Conservation (phyloP, 2,329 filamentous ascomycete species). For the Penicillium polonicum region DNA sequence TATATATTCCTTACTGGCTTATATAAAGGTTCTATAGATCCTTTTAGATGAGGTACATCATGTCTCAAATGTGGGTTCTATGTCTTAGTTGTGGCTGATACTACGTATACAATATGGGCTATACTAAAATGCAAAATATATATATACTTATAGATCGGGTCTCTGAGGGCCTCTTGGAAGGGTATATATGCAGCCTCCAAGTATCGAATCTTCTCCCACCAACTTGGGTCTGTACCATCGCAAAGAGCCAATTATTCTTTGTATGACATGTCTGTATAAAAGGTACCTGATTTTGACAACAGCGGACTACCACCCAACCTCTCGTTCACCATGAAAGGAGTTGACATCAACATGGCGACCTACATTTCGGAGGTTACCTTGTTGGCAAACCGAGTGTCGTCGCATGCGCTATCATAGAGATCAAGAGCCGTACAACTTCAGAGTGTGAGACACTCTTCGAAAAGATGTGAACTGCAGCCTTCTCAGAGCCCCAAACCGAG, state of each 20-base stretch:
- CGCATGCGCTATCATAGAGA: background rate
- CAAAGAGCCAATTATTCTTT: background rate
- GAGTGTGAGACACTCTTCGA: too few species aligned
- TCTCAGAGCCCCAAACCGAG: background rate
- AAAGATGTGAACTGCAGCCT: background rate
- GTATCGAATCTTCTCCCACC: background rate
- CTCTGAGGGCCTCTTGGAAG: too few species aligned
- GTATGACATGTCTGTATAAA: background rate
- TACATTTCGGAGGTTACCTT: background rate
- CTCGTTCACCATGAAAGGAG: background rate
- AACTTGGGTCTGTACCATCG: background rate
- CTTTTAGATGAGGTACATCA: background rate
- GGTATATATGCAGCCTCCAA: background rate
- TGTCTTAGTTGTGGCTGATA: background rate
- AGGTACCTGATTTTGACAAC: background rate
- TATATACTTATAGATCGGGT: too few species aligned
- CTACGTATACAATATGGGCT: too few species aligned
- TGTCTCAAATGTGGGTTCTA: background rate
- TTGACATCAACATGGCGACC: background rate
- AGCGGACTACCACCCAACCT: background rate
- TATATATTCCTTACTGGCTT: background rate
- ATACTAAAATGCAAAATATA: too few species aligned
- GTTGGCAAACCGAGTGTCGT: background rate
- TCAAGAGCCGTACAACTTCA: background rate
- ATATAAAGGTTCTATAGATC: too few species aligned